phyloP scores from a whole-genome alignment of 1,139 yeast genomes.

The Kluyveromyces sp. region DNA sequence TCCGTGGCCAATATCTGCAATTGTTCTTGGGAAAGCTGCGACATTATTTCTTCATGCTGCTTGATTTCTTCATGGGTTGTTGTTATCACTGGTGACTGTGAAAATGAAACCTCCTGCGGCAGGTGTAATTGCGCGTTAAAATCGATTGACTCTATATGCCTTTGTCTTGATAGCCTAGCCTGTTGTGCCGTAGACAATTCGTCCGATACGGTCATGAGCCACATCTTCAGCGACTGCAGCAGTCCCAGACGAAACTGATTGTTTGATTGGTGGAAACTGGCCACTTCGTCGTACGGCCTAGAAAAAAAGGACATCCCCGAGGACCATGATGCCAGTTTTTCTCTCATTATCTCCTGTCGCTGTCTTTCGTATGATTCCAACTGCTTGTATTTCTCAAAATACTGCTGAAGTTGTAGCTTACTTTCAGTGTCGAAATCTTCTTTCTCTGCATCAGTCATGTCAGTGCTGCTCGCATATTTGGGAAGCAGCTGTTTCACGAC shows the following conservation, averaged over 20 bases:
- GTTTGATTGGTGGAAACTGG: conserved; percentile 20
- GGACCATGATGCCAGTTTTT: conserved; percentile 9
- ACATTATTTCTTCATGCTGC: conserved; percentile 29
- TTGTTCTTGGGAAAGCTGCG: conserved; percentile 49
- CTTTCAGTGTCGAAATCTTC: conserved; percentile 51
- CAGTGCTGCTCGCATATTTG: conserved; percentile 38
- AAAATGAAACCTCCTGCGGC: conserved; percentile 16
- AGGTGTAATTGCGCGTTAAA: conserved; percentile 20
- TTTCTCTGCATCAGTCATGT: conserved; percentile 41
- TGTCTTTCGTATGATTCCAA: conserved; percentile 48
- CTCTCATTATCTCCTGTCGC: conserved; percentile 24
- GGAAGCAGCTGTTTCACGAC: conserved; percentile 39
- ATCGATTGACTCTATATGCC: conserved; percentile 25
- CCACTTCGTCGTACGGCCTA: conserved; percentile 5
- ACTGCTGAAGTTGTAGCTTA: conserved; percentile 43
- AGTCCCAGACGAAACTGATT: conserved; percentile 29
- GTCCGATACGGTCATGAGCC: conserved; percentile 22
- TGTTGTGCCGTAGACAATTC: conserved; percentile 28
- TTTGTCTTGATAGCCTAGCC: conserved; percentile 21
- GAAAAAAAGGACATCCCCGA: conserved; percentile 1
- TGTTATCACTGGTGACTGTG: conserved; percentile 23
- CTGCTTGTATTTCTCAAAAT: conserved; percentile 43
- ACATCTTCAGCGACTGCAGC: conserved; percentile 25
- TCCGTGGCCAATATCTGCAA: conserved; percentile 64
- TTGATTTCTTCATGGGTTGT: conserved; percentile 31